Evolutionary conservation across 2,329 filamentous ascomycete species (phyloP), one percentile per base, ranked within the genome.

Genomic region (Alternaria postmessia): DNA sequence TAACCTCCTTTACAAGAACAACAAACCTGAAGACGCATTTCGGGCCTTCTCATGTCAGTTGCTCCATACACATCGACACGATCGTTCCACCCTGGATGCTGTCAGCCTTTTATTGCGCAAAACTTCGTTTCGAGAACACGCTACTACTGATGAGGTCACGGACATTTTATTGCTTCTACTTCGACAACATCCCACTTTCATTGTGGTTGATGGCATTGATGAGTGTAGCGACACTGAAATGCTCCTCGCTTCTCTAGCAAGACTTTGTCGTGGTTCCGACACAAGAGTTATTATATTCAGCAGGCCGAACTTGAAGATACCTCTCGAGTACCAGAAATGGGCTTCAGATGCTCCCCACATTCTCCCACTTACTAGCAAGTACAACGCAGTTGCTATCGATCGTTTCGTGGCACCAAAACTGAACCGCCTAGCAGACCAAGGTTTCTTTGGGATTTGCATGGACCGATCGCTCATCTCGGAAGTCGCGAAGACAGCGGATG

Each of bases 151-250:
- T 32, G 72, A 76, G 39, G 64, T 69, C 4, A n/a, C 72, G 4
- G 66, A 68, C 14, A 54, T 73, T 8, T 59, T 75, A 20, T 52
- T 67, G 14, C 53, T 76, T 8, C 55, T 76, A 26, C 55, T 75
- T 44, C 66, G 67, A 32, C 74, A 76, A 26, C 72, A 75, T 28
- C 66, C 74, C 9, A 75, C 70, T 4, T 76, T 72, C 32, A 41
- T 76, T 9, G 66, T 73, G 46, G 63, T 76, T 34, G 74, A 76
- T 34, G 74, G 74, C 1, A 46, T 74, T 14, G 72, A 76, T 36
- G 71, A 73, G 46, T 71, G 72, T 49, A 63, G 41, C 41, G 68
- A 75, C 47, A 28, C 53, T 8, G 51, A 66, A 9, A 11, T 51
- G 5, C 64, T 75, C 28, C 65, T 76, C 8, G 54, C 58, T 7